Evolutionary conservation across 2,329 filamentous ascomycete species (phyloP), one percentile per base, ranked within the genome.

Genomic region (Remersonia thermophila): DNA sequence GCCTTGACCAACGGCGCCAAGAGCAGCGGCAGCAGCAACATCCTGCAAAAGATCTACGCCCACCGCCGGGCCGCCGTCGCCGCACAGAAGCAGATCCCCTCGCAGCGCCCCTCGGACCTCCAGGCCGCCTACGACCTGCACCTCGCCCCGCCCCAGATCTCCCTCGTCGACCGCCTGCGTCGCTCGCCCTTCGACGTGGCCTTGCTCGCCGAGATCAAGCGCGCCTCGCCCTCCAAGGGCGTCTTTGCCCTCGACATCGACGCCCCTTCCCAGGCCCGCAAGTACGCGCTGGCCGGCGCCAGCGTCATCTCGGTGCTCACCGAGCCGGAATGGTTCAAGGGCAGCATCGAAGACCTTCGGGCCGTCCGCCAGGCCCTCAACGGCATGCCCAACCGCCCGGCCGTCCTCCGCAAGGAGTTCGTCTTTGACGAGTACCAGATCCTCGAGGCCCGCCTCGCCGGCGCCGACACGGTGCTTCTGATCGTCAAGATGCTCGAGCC

Each of bases 381-480:
- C 49, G 80, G 82, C 10, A 86, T 98, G 79, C 80, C 84, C 2
- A 93, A 95, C 55, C 73, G 91, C 35, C 93, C 91, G 3, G 93
- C 89, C 2, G 73, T 98, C 10, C 64, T 98, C 20, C 78, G 93
- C 16, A 98, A 98, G 55, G 91, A 98, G 50, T 98, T 98, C 52
- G 77, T 98, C 28, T 98, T 96, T 52, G 87, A 96, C 31, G 86
- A 96, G 56, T 98, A 98, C 55, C 91, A 98, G 58, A 96, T 98
- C 36, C 69, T 98, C 6, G 91, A 98, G 60, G 91, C 87, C 18
- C 73, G 93, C 32, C 64, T 98, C 38, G 86, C 89, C 10, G 91
- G 91, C 46, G 91, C 91, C 7, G 89, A 98, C 58, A 95, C 89
- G 0, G 80, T 98, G 13, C 67, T 98, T 17, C 71, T 98, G 14